These are phyloP conservation scores for Lippia alba DNA, from an alignment of 305 asterid species.

Conservation along the genomic window DNA sequence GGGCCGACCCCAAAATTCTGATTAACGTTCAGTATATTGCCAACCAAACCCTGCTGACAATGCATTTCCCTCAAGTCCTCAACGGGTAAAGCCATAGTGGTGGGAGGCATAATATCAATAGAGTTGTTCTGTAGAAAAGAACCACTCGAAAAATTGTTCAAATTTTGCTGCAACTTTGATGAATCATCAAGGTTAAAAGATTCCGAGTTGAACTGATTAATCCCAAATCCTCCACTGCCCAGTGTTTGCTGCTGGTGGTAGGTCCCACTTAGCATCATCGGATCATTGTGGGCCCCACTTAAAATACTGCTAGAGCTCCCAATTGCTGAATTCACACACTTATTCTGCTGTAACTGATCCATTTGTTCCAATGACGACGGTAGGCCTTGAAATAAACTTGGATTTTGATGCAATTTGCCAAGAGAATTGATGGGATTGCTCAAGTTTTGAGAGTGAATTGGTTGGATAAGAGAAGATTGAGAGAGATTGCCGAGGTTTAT, in stretches of 20 bases:
- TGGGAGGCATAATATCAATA: slow-evolving; percentile 43
- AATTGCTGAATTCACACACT: slow-evolving; percentile 39
- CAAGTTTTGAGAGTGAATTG: slow-evolving; percentile 51
- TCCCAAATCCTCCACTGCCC: slow-evolving; percentile 49
- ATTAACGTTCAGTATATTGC: slow-evolving; percentile 43
- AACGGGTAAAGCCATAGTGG: slow-evolving; percentile 49
- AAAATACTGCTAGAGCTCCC: slow-evolving; percentile 51
- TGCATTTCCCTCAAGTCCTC: slow-evolving; percentile 54
- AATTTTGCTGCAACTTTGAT: slow-evolving; percentile 51
- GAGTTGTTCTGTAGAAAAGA: slow-evolving; percentile 44
- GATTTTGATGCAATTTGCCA: slow-evolving; percentile 65
- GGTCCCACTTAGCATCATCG: slow-evolving; percentile 57
- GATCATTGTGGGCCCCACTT: slow-evolving; percentile 39
- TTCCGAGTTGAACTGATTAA: slow-evolving; percentile 51
- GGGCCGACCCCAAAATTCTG: slow-evolving; percentile 49
- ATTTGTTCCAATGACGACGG: slow-evolving; percentile 63
- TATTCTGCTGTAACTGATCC: slow-evolving; percentile 71
- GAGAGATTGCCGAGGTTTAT: slow-evolving; percentile 56
- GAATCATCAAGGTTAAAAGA: slow-evolving; percentile 45
- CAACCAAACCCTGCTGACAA: slow-evolving; percentile 52
- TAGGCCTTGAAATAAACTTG: slow-evolving; percentile 68
- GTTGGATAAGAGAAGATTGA: slow-evolving; percentile 55
- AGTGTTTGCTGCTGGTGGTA: slow-evolving; percentile 55
- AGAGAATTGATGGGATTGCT: slow-evolving; percentile 49
- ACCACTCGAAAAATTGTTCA: slow-evolving; percentile 35